Base-by-base conservation (phyloP, 768 basidiomycete species). In the Crucibulum laeve region DNA sequence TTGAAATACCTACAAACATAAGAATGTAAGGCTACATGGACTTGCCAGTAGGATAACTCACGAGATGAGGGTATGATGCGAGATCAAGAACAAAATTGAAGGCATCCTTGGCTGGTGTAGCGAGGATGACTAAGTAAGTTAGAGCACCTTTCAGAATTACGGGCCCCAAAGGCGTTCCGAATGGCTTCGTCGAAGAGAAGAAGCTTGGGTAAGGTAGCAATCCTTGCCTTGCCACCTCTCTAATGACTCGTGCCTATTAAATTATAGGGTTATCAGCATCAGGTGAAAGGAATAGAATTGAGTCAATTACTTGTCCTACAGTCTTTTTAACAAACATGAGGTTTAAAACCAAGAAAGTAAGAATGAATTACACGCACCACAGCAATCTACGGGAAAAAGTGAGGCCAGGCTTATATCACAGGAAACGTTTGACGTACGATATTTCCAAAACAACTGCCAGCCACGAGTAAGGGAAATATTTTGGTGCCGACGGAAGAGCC, bases 201-300 rank as follows among this genome's bases (percentile, higher is more conserved):
- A 77, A 70, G 4, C 52, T 56, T 2, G 74, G 65, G 38, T 62
- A 76, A 0, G 77, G 77, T 14, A 79, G 58, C 4, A 79, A 58
- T 8, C 76, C 76, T 59, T 78, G 75, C 38, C 77, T 63, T 11
- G 70, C 76, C 24, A 75, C 63, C 55, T 79, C 77, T 18, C 75
- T 68, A 22, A 77, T 61, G 36, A 76, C 58, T 28, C 76, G 67
- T 11, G 71, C 60, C 55, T 73, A 58, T 5, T 18, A 3, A 17
- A 42, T 13, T 6, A 26, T 11, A 18, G 19, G 17, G 7, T 19
- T 14, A 40, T 2, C n/a, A 15, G 36, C 11, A 11, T 10, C 10
- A 37, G 10, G 19, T 3, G 3, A 14, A 40, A 40, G 25, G 7
- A 40, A 23, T 15, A 15, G n/a, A 24, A 23, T 14, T 23, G 7